A percentile compares a stretch with the other conserved stretches of the same genome.
Evolutionary conservation across 2,329 filamentous ascomycete species (phyloP).

Genomic region (Penicillium sp.): DNA sequence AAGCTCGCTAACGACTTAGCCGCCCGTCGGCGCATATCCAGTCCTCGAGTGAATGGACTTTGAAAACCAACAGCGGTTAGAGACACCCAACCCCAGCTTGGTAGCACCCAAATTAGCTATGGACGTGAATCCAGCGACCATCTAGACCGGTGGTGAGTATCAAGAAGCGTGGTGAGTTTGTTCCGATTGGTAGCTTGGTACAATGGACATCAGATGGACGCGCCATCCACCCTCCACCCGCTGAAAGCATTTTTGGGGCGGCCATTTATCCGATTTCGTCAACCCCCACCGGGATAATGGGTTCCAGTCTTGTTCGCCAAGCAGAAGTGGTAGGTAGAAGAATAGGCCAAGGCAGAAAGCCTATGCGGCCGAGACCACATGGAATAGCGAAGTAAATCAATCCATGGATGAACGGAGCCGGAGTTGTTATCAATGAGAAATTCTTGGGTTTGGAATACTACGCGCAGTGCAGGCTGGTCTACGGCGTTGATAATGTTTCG

Average conservation of each 20-base stretch:
- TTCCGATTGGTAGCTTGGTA: not conserved
- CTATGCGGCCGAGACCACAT: too few species aligned
- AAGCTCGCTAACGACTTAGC: not conserved
- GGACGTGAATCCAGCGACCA: not conserved
- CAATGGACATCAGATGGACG: not conserved
- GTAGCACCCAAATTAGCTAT: not conserved
- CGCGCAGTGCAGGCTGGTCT: too few species aligned
- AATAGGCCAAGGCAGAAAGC: too few species aligned
- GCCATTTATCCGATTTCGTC: not conserved
- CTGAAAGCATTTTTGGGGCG: not conserved
- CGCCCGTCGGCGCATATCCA: not conserved
- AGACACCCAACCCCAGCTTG: not conserved
- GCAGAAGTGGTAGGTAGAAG: too few species aligned
- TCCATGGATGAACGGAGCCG: too few species aligned
- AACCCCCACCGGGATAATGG: too few species aligned
- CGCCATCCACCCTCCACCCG: not conserved
- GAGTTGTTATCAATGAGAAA: too few species aligned
- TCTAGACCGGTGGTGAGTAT: not conserved
- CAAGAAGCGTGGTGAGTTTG: not conserved
- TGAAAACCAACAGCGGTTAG: constrained; percentile 1
- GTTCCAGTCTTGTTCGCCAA: too few species aligned
- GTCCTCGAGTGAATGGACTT: not conserved
- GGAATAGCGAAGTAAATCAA: too few species aligned
- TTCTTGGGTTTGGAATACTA: too few species aligned
- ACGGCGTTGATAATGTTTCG: too few species aligned